Base-by-base conservation (phyloP, 2,329 filamentous ascomycete species). In the Exophiala sp. region DNA sequence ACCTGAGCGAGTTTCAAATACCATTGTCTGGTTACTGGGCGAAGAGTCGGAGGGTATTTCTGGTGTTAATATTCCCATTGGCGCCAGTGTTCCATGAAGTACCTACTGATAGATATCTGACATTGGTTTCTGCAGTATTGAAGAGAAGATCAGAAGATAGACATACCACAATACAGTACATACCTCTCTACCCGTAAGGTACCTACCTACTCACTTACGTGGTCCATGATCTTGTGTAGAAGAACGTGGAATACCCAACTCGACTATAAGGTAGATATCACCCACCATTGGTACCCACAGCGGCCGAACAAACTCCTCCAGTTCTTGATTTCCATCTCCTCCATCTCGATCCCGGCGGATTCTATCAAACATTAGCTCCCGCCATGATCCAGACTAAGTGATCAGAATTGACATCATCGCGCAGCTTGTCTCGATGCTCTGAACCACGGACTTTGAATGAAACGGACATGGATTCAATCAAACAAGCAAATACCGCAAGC, bases 21-120 rank as follows among this genome's bases (percentile, higher is more conserved):
- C 40, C 11, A 41, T 50, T 14, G 38, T 42, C 6, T 54, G 48
- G 52, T n/a, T 54, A 6, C 29, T 48, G 30, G 40, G 43, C 19
- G 30, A 51, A 2, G 43, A 37, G 8, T 50, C 52, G 24, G 23
- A 32, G 1, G 34, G 35, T 13, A 32, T 48, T 23, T 48, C 49
- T n/a, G 48, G 48, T 9, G 44, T 45, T 5, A 54, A 51, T 22
- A 46, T 53, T 40, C 46, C 41, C 29, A 35, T 53, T 9, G 37
- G 46, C 10, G 42, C 48, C 37, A 41, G 50, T 23, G 46, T 27
- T 35, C 38, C 46, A 4, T 47, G 40, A 43, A 27, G 16, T 21
- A n/a, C n/a, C n/a, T n/a, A n/a, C n/a, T n/a, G n/a, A n/a, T n/a
- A n/a, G n/a, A n/a, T n/a, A n/a, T n/a, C n/a, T n/a, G n/a, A n/a